Evolutionary conservation across 768 basidiomycete species (phyloP).

Genomic region (Mycena rebaudengoi): DNA sequence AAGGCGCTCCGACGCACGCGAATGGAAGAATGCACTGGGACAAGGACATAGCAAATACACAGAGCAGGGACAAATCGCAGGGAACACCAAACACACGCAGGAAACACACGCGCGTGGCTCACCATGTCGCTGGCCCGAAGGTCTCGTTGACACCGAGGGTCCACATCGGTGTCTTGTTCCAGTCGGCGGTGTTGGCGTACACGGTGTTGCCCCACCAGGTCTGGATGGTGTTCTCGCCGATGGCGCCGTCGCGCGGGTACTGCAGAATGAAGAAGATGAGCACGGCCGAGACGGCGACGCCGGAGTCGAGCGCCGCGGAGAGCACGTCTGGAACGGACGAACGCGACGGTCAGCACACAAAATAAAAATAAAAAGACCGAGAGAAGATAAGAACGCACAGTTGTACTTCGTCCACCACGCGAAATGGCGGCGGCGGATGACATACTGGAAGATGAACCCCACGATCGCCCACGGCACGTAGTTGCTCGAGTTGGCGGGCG

Average conservation of each 20-base stretch:
- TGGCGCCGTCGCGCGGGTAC: slow-evolving; percentile 52
- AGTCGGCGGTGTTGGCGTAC: slow-evolving; percentile 28
- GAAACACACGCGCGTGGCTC: no score
- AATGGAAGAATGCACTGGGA: no score
- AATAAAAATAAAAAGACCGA: background rate
- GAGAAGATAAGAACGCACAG: slow-evolving; percentile 14
- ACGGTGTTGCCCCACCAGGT: slow-evolving; percentile 64
- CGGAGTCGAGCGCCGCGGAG: slow-evolving; percentile 54
- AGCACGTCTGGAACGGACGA: background rate
- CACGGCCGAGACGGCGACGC: slow-evolving; percentile 53
- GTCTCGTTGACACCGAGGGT: slow-evolving; percentile 15
- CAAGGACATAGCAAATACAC: no score
- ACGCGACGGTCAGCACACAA: background rate
- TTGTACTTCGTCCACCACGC: slow-evolving; percentile 50
- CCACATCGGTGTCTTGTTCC: slow-evolving; percentile 16
- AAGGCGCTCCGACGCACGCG: no score
- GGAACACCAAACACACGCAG: no score
- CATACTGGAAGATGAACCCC: slow-evolving; percentile 55
- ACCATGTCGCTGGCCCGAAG: slow-evolving; percentile 12
- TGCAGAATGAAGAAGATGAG: slow-evolving; percentile 60
- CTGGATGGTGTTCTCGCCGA: slow-evolving; percentile 50
- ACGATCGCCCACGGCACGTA: slow-evolving; percentile 49
- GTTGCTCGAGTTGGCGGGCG: slow-evolving; percentile 76
- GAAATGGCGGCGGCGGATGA: slow-evolving; percentile 37
- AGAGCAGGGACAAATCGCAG: no score